Evolutionary conservation across 345 rosid genomes (phyloP).

Genomic region (Eucalyptus caleyi): DNA sequence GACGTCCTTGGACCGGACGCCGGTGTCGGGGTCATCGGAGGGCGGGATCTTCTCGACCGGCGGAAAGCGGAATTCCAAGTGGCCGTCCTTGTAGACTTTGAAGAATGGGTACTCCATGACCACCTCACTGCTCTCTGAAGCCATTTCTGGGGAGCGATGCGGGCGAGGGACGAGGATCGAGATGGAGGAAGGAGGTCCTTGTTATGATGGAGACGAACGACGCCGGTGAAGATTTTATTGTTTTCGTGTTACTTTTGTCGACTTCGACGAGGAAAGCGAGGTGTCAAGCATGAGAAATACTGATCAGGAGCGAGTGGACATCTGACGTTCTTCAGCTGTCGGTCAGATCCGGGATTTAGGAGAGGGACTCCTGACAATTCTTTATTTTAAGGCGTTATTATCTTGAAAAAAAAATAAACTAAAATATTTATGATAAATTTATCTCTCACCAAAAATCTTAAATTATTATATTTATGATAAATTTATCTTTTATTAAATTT

Average conservation of each 20-base stretch:
- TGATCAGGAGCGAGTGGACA: not conserved
- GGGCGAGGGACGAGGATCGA: not conserved
- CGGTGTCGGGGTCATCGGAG: slow-evolving; percentile 3
- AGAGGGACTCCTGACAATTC: not conserved
- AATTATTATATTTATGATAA: accelerated
- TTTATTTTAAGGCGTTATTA: not conserved
- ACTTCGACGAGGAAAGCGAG: not conserved
- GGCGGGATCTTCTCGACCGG: slow-evolving; percentile 8
- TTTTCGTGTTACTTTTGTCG: not conserved
- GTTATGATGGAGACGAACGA: too few relatives aligned
- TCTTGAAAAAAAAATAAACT: not conserved
- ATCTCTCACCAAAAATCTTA: accelerated
- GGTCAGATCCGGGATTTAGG: not conserved
- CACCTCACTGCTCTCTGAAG: not conserved
- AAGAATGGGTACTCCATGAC: slow-evolving; percentile 18
- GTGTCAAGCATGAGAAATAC: not conserved
- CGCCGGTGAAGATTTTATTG: not conserved
- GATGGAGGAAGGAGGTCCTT: too few relatives aligned
- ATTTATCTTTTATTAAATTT: accelerated
- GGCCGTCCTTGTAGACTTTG: slow-evolving; percentile 15
- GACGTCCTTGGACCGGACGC: slow-evolving; percentile 19
- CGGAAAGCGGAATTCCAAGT: not conserved
- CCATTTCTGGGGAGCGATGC: not conserved
- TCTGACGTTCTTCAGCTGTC: not conserved
- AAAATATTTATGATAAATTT: too few relatives aligned